Base-by-base conservation (phyloP, 352 stramenopile genomes). In the Blastocystis sp. region DNA sequence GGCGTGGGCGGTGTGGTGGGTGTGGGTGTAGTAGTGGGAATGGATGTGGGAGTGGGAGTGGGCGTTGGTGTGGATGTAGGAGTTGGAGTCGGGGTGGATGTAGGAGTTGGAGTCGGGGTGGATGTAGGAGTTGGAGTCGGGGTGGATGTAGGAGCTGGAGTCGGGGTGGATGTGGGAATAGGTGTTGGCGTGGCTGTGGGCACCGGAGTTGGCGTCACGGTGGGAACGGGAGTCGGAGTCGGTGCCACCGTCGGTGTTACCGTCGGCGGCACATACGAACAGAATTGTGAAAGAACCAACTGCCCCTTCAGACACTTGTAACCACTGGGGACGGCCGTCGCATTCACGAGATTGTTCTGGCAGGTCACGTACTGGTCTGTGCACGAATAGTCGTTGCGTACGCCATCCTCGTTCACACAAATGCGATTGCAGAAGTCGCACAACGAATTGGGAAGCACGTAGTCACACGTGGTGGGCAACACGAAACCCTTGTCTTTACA, bases 401-500 rank as follows among this genome's bases (percentile, higher is more conserved):
- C 29, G 16, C 75, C 63, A 61, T 85, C 75, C 51, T 75, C 75
- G 40, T 85, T 85, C 24, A 85, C 75, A 40, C 75, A 85, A 11
- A 81, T 63, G 4, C 8, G 29, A 24, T 81, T 32, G 38, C 69
- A 81, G 69, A 81, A 81, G 40, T 59, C 36, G 38, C 69, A 81
- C 46, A 63, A 29, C 24, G 69, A 63, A 32, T 81, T 81, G 46
- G 69, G 69, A 27, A 81, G 53, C 14, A 81, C 44, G 24, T 48
- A 48, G 36, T 81, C 69, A 42, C 69, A 81, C 11, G 69, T 64
- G 16, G 69, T 81, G 21, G 69, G 40, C 27, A 81, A 38, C 16
- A 81, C 69, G 38, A 81, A 81, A n/a, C 69, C 69, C 46, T 81
- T 81, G n/a, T 81, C 69, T 51, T 81, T 81, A 42, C 69, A 81